A percentile compares a stretch with the other conserved stretches of the same genome.
These are phyloP conservation scores for Arbutus unedo DNA, from an alignment of 148 eudicot species.

Conservation along the genomic window DNA sequence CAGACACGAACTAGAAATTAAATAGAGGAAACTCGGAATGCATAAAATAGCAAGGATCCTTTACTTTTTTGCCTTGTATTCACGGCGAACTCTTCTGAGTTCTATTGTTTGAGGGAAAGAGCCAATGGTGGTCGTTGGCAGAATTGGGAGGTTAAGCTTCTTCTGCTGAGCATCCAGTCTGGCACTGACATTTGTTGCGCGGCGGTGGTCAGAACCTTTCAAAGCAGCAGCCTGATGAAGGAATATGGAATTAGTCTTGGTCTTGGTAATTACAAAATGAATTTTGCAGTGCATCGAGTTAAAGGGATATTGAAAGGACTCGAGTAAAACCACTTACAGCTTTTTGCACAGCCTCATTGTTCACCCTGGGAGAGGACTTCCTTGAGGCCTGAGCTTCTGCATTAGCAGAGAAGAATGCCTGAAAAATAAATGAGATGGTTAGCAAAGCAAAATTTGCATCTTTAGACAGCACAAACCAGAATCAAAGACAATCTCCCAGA, in stretches of 20 bases:
- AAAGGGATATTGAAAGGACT: not conserved
- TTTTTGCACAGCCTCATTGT: conserved; percentile 80
- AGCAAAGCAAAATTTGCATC: not conserved
- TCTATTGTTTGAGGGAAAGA: conserved; percentile 95
- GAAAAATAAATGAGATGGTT: conserved; percentile 17
- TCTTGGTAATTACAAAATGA: not conserved
- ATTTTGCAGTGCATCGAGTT: not conserved
- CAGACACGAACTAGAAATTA: not conserved
- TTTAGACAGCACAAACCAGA: not conserved
- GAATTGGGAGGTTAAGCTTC: conserved; percentile 92
- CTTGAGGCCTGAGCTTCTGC: conserved; percentile 88
- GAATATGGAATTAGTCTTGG: not conserved
- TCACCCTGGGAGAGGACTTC: conserved; percentile 88
- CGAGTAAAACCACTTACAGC: conserved; percentile 57
- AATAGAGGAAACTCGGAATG: not conserved
- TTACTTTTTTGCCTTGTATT: conserved; percentile 91
- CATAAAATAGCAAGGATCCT: conserved; percentile 11
- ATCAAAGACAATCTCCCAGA: not conserved
- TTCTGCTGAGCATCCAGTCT: conserved; percentile 93
- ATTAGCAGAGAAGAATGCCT: conserved; percentile 89
- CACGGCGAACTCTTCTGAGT: conserved; percentile 92
- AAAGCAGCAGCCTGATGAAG: conserved; percentile 76
- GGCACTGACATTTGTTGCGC: conserved; percentile 85
- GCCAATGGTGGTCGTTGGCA: conserved; percentile 96
- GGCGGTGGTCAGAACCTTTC: conserved; percentile 91